Conservation (phyloP, 495 filamentous ascomycete species). For the Lasiosphaeria ovina region DNA sequence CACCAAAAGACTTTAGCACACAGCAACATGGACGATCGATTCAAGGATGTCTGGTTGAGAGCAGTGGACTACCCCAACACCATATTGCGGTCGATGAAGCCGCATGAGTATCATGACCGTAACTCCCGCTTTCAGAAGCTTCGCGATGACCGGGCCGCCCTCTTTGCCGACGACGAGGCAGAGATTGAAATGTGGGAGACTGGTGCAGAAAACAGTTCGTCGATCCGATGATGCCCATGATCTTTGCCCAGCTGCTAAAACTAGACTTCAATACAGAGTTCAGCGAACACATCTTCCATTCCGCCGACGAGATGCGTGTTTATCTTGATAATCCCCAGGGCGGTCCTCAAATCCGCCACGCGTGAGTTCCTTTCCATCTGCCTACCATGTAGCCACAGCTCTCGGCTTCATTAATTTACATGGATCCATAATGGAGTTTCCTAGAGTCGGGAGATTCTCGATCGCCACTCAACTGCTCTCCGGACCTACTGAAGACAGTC, state of each 20-base stretch:
- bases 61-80: slow-evolving; percentile 7
- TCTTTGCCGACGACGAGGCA: slow-evolving; percentile 2
- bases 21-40: slow-evolving; percentile 3
- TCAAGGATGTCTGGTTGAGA: slow-evolving; percentile 1
- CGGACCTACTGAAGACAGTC: slow-evolving; percentile 31
- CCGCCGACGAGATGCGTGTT: not conserved
- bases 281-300: not conserved
- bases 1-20: not conserved
- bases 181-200: slow-evolving; percentile 10
- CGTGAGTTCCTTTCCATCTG: no score
- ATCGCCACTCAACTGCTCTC: slow-evolving; percentile 17
- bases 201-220: not conserved
- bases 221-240: not conserved
- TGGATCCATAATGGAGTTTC: not conserved
- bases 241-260: not conserved
- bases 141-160: not conserved
- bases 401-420: not conserved
- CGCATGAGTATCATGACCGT: slow-evolving; percentile 5
- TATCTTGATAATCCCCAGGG: not conserved
- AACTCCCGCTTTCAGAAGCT: not conserved
- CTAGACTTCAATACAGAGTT: not conserved
- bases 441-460: slow-evolving; percentile 3
- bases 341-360: slow-evolving; percentile 11
- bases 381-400: not conserved
- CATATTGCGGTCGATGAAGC: not conserved